A percentile compares a stretch with the other conserved stretches of the same genome.
phyloP scores from a whole-genome alignment of 176 grass and related monocot genomes.

The Bolboschoenus planiculmis region DNA sequence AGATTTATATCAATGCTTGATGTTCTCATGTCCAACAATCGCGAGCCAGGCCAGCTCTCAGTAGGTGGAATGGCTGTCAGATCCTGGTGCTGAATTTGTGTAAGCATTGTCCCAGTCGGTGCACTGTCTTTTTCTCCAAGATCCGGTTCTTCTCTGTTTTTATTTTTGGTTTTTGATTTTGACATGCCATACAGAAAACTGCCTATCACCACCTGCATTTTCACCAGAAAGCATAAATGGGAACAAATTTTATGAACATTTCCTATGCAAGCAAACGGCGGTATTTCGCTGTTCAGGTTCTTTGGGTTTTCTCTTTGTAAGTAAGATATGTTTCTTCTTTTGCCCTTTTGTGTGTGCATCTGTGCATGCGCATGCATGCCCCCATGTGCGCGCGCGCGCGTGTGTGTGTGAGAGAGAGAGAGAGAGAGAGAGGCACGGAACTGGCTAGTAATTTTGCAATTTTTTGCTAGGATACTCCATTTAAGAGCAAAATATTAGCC shows the following conservation, averaged over 20 bases:
- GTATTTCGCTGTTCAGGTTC: neutral
- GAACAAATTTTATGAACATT: neutral
- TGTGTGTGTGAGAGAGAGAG: neutral
- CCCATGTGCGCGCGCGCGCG: neutral
- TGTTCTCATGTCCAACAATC: constrained; percentile 49
- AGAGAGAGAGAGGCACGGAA: neutral
- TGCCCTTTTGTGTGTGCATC: neutral
- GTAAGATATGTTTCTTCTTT: neutral
- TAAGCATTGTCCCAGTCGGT: neutral
- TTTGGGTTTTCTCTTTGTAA: neutral
- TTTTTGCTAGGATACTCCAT: neutral
- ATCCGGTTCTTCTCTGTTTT: constrained; percentile 34
- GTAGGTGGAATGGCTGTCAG: constrained; percentile 32
- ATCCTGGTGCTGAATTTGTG: constrained; percentile 43
- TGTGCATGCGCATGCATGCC: neutral
- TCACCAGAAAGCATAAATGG: neutral
- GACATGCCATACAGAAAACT: constrained; percentile 55
- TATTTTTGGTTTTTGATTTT: constrained; percentile 46
- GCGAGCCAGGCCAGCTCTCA: constrained; percentile 50
- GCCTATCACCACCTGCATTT: constrained; percentile 57
- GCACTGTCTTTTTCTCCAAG: constrained; percentile 20
- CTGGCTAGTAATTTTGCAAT: neutral
- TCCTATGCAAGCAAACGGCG: neutral
- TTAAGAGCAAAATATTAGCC: neutral
- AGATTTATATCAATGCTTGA: constrained; percentile 82